These are phyloP conservation scores for Austropuccinia psidii DNA, from an alignment of 1,284 basidiomycete species.

Conservation along the genomic window DNA sequence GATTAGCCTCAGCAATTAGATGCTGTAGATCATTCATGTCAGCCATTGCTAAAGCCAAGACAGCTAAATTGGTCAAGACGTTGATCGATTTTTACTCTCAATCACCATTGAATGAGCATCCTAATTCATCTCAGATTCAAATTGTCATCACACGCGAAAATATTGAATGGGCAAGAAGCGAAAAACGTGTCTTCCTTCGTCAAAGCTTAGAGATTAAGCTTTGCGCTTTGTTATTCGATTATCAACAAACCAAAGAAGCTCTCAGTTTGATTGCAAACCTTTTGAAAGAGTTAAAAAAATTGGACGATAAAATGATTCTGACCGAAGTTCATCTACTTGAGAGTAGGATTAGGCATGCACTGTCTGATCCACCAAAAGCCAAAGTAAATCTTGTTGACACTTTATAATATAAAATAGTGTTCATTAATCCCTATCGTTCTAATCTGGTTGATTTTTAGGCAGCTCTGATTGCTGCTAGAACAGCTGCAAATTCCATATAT, in stretches of 20 bases:
- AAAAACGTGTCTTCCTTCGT: conserved; percentile 91
- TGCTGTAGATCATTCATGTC: conserved; percentile 84
- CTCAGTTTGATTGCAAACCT: conserved; percentile 73
- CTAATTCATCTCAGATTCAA: conserved; percentile 55
- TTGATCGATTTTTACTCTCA: conserved; percentile 34
- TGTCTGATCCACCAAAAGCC: conserved; percentile 86
- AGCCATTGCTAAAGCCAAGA: conserved; percentile 94
- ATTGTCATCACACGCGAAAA: conserved; percentile 80
- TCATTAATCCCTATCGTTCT: background rate
- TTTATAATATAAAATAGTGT: background rate
- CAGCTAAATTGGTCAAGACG: conserved; percentile 68
- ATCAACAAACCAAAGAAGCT: conserved; percentile 52
- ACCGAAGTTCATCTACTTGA: conserved; percentile 95
- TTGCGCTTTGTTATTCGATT: conserved; percentile 61
- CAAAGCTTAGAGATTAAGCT: conserved; percentile 89
- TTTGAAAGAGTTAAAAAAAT: conserved; percentile 77
- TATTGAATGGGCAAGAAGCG: conserved; percentile 81
- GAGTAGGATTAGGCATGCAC: conserved; percentile 78
- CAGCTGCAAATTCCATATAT: conserved; percentile 94
- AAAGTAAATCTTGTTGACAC: conserved; percentile 58
- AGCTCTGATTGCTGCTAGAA: conserved; percentile 80
- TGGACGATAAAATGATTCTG: conserved; percentile 97
- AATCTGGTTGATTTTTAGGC: conserved; percentile 56
- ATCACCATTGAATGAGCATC: conserved; percentile 16
- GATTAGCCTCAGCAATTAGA: conserved; percentile 77